These are phyloP conservation scores for Yarrowia sp. DNA, from an alignment of 805 yeast species.

Conservation along the genomic window DNA sequence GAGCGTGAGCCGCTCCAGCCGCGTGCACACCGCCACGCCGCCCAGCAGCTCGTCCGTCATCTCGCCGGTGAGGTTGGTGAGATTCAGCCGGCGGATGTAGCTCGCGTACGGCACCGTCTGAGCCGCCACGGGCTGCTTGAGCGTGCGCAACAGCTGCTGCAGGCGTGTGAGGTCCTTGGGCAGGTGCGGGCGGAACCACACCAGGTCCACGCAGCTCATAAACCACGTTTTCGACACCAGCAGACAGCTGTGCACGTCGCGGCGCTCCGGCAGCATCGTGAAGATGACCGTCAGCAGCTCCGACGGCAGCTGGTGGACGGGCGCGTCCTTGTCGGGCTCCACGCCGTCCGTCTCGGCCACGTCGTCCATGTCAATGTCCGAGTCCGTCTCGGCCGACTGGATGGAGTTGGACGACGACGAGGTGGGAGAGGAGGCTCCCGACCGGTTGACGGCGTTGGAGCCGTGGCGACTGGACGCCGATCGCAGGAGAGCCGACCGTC, in stretches of 20 bases:
- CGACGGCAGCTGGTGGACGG: slow-evolving; percentile 18
- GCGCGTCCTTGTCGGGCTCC: slow-evolving; percentile 22
- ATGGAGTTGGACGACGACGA: slow-evolving; percentile 19
- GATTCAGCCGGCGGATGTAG: slow-evolving; percentile 75
- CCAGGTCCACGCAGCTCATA: slow-evolving; percentile 71
- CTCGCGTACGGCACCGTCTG: slow-evolving; percentile 65
- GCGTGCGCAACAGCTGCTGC: slow-evolving; percentile 60
- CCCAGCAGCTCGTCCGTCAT: slow-evolving; percentile 68
- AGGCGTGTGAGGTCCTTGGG: slow-evolving; percentile 58
- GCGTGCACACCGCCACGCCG: slow-evolving; percentile 67
- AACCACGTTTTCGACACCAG: slow-evolving; percentile 59
- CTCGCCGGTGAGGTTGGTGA: slow-evolving; percentile 72
- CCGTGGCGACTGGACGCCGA: slow-evolving; percentile 18
- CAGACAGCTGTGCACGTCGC: slow-evolving; percentile 31
- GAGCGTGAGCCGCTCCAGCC: slow-evolving; percentile 83
- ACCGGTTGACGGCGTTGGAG: slow-evolving; percentile 6
- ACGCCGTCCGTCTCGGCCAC: neutral
- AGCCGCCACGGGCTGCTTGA: slow-evolving; percentile 58
- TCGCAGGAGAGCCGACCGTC: slow-evolving; percentile 27
- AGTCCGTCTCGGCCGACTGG: slow-evolving; percentile 34
- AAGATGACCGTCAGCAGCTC: slow-evolving; percentile 36
- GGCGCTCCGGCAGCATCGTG: slow-evolving; percentile 37
- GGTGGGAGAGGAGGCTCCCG: slow-evolving; percentile 18
- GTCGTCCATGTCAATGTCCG: slow-evolving; percentile 37
- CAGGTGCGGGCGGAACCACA: slow-evolving; percentile 88